Evolutionary conservation across 768 basidiomycete genomes (phyloP).

Genomic region (Cyathus striatus): DNA sequence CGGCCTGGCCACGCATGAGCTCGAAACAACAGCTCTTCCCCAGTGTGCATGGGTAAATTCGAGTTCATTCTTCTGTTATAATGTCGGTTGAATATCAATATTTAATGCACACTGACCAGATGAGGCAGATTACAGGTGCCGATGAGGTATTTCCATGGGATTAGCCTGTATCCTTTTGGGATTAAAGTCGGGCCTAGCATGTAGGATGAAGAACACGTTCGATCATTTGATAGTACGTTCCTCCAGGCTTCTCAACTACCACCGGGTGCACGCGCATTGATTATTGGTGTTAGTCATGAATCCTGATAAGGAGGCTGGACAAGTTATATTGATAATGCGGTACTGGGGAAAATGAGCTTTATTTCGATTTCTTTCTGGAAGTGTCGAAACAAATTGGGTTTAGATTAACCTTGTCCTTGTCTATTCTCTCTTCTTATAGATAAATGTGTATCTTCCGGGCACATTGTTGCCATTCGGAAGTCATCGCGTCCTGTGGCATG

Average conservation of each 20-base stretch:
- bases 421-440: conserved; percentile 31
- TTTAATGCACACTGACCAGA: no score
- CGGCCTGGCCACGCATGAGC: no score
- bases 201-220: conserved; percentile 68
- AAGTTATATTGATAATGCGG: conserved; percentile 86
- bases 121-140: conserved; percentile 84
- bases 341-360: conserved; percentile 79
- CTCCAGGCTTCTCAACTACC: conserved; percentile 2
- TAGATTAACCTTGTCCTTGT: neutral
- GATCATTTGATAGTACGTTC: conserved; percentile 67
- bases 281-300: conserved; percentile 64
- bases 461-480: conserved; percentile 75
- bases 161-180: conserved; percentile 91
- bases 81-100: no score
- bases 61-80: no score
- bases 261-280: no score
- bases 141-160: conserved; percentile 91
- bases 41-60: no score
- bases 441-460: conserved; percentile 71
- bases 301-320: conserved; percentile 74
- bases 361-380: conserved; percentile 1
- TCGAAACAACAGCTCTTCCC: no score
- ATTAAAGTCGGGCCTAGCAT: conserved; percentile 95
- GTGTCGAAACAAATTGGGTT: neutral
- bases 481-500: conserved; percentile 87